phyloP scores from a whole-genome alignment of 768 basidiomycete genomes.

The Termitomyces sp. region DNA sequence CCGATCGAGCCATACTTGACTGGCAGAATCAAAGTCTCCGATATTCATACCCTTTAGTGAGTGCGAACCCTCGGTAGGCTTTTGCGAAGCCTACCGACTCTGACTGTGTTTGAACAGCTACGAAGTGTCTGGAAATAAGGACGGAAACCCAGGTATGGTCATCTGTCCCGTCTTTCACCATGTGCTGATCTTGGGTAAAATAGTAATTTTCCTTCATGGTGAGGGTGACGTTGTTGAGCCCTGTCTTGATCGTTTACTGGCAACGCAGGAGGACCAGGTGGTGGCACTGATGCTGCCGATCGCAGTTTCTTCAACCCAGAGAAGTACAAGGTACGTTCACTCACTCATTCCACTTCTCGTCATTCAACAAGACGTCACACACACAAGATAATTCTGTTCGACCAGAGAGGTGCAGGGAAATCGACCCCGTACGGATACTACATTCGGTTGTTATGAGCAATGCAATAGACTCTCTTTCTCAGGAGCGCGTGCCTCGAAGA shows the following conservation, averaged over 20 bases:
- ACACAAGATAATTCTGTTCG: conserved; percentile 77
- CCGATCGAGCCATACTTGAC: conserved; percentile 58
- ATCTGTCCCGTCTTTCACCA: background rate
- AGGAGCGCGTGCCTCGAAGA: conserved; percentile 74
- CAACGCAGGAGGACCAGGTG: conserved; percentile 69
- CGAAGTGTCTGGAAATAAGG: conserved; percentile 73
- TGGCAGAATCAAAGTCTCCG: conserved; percentile 65
- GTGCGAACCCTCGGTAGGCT: background rate
- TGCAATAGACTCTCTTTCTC: background rate
- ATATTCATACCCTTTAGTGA: conserved; percentile 73
- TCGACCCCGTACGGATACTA: conserved; percentile 63
- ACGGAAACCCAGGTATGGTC: conserved; percentile 63
- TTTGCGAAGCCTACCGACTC: background rate
- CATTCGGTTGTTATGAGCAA: background rate
- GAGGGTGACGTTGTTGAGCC: conserved; percentile 11
- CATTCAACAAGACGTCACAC: background rate
- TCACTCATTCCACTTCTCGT: background rate
- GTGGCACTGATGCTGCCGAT: conserved; percentile 64
- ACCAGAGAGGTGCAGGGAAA: conserved; percentile 87
- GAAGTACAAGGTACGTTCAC: conserved; percentile 63
- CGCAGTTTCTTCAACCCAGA: conserved; percentile 76
- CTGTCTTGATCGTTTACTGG: background rate
- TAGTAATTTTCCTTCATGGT: conserved; percentile 83
- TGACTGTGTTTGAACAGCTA: conserved; percentile 42
- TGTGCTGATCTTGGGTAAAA: background rate